Base-by-base conservation (phyloP, 768 basidiomycete genomes). In the Brasilioporus rufonigricans region DNA sequence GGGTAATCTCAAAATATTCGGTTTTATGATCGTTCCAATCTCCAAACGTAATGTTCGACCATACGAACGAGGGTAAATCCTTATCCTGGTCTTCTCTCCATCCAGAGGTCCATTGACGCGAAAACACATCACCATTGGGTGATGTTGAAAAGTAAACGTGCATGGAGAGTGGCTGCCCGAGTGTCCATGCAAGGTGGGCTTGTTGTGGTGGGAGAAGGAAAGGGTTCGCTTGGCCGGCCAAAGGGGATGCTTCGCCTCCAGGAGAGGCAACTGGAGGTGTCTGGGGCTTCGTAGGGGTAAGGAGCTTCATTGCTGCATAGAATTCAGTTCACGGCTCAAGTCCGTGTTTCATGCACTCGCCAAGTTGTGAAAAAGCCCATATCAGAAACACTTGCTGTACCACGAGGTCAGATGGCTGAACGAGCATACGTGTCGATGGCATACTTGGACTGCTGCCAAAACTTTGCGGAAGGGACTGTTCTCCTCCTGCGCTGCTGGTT, bases 31-130 rank as follows among this genome's bases (percentile, higher is more conserved):
- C 86, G 40, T 77, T 80, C 80, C 82, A 93, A 63, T 91, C 81
- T 36, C 91, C 91, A 53, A 85, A 90, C 0, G 81, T 84, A 44
- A 93, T 81, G 62, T 91, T 85, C 31, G 83, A 72, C 91, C 91
- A 93, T 19, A 85, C 76, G 57, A 91, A 85, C 56, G 78, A 77
- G 7, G 89, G 89, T 35, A 92, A 72, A 24, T 66, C 71, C 52
- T 75, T 78, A 43, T 79, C 80, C 35, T 74, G 72, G 47, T 81
- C 73, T 49, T 76, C 74, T 40, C 76, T 70, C 69, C 76, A 80
- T 33, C 71, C 76, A 1, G 77, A 74, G n/a, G 77, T 79, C 80
- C 77, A 78, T 50, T 77, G 76, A 33, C 71, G 71, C 13, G 77
- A 73, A 72, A 89, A 89, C 9, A 85, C 77, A 60, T 86, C 81